Percentiles rank a stretch among this genome's conserved stretches.
Conservation (phyloP, 441 rosid genomes). For the Monsonia emarginata region DNA sequence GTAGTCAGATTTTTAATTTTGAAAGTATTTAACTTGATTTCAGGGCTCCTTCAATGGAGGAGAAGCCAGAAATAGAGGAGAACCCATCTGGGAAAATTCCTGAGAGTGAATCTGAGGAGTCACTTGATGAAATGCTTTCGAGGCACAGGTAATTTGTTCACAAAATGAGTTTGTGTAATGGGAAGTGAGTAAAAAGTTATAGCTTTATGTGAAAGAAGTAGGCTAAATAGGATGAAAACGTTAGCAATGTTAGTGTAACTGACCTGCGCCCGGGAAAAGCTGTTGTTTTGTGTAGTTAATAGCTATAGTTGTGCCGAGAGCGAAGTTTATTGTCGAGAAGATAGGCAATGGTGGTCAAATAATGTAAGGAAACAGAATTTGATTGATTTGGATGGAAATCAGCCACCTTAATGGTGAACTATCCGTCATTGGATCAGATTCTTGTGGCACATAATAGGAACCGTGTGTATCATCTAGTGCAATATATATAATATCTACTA, state of each 20-base stretch:
- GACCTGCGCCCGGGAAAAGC: not conserved
- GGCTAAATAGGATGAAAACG: not conserved
- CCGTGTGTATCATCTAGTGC: too few relatives aligned
- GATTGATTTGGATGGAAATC: not conserved
- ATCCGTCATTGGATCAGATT: not conserved
- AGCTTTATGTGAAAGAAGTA: not conserved
- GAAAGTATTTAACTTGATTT: not conserved
- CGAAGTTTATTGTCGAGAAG: not conserved
- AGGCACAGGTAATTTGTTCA: conserved; percentile 66
- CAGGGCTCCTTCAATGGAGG: conserved; percentile 25
- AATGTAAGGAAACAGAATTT: not conserved
- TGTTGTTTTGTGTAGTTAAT: not conserved
- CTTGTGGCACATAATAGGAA: not conserved
- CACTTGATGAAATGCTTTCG: conserved; percentile 50
- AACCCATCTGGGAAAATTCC: conserved; percentile 17
- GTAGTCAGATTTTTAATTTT: too few relatives aligned
- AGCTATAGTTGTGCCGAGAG: not conserved
- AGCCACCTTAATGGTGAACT: not conserved
- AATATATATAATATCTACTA: not conserved
- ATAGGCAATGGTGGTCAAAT: not conserved
- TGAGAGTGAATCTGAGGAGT: conserved; percentile 27
- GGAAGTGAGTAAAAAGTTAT: not conserved
- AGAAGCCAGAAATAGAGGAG: too few relatives aligned
- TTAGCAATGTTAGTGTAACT: not conserved
- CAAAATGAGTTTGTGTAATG: not conserved